Base-by-base conservation (phyloP, 176 grass and related monocot genomes). In the Calamus simplicifolius region DNA sequence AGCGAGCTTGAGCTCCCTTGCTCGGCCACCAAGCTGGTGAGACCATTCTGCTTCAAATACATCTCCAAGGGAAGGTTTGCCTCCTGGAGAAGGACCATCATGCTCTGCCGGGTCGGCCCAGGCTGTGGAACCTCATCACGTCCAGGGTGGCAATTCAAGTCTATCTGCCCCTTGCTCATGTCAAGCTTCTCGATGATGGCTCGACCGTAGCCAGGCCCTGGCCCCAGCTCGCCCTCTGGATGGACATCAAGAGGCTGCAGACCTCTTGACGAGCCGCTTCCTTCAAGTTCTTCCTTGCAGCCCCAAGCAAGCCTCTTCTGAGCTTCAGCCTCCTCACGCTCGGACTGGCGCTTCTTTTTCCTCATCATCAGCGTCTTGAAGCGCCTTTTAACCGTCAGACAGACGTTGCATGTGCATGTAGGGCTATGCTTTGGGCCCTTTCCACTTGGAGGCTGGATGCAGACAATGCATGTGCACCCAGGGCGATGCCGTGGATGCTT, bases 341-440 rank as follows among this genome's bases (percentile, higher is more conserved):
- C 93, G 0, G 87, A 89, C 63, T 98, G 93, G 16, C 85, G 77
- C 10, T 98, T 87, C 77, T 98, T 98, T 88, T 98, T 98, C 65
- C 93, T 80, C 93, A 92, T 85, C 93, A 92, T 98, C 35, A 98
- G 63, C 31, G 93, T 98, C 58, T 92, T 98, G 76, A 98, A 98
- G 18, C 93, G 84, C n/a, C 93, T 88, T 69, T 71, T 85, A 1
- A 98, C 88, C 0, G 88, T 98, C 93, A 98, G 76, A 73, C 94
- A 98, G 7, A 98, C 94, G n/a, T 98, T 98, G 67, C 94, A 98
- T 2, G 76, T 98, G 81, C 94, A 98, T 2, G 94, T 27, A 2
- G 88, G 88, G 49, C 80, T 91, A 64, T 98, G 94, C 66, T 98
- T 98, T 0, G 94, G 94, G 25, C 93, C 93, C 72, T 98, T 98